These are phyloP conservation scores for Epichloe brachyelytri DNA, from an alignment of 2,329 filamentous ascomycete genomes.

Conservation along the genomic window DNA sequence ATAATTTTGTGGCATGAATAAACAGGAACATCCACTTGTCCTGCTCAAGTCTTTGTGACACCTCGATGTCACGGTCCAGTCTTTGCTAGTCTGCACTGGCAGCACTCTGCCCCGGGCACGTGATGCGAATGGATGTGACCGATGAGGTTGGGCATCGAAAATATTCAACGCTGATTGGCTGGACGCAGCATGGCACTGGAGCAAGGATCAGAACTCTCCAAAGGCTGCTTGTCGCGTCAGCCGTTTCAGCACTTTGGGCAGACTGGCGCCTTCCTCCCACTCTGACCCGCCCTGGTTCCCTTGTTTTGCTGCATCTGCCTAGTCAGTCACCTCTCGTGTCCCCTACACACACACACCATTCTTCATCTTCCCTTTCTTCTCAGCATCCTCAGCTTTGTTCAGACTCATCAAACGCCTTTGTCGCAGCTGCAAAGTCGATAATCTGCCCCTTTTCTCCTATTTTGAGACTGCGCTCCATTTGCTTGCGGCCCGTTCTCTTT, in stretches of 20 bases:
- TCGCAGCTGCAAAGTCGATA: slow-evolving; percentile 1
- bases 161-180: too few species aligned
- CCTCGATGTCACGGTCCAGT: too few species aligned
- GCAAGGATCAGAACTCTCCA: too few species aligned
- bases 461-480: background rate
- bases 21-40: too few species aligned
- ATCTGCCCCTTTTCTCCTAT: background rate
- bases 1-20: too few species aligned
- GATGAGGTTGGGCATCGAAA: too few species aligned
- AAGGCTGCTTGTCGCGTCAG: background rate
- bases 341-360: background rate
- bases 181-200: too few species aligned
- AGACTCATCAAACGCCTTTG: background rate
- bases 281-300: background rate
- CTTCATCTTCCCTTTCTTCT: background rate
- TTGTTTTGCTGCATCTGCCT: slow-evolving; percentile 1
- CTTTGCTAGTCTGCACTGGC: too few species aligned
- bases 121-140: too few species aligned
- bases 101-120: too few species aligned
- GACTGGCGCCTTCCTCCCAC: background rate
- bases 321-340: background rate
- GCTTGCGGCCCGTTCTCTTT: background rate
- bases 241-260: background rate
- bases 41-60: too few species aligned
- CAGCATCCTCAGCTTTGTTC: slow-evolving; percentile 2